A percentile compares a stretch with the other conserved stretches of the same genome.
These are phyloP conservation scores for Neckera pumila DNA, from an alignment of 225 moss, liverwort and hornwort species.

Conservation along the genomic window DNA sequence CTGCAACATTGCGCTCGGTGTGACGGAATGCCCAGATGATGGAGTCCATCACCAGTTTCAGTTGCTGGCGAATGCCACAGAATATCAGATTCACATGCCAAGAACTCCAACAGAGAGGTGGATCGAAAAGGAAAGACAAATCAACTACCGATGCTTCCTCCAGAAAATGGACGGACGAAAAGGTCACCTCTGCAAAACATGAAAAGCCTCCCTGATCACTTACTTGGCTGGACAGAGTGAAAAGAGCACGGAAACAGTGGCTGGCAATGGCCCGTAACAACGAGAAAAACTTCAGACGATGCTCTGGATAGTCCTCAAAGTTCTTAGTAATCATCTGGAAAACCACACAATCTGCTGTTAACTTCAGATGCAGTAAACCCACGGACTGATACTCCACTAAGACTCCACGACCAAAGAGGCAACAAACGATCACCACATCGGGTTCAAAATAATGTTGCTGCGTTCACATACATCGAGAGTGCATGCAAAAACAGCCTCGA, in stretches of 20 bases:
- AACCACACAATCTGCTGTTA: background rate
- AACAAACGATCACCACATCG: background rate
- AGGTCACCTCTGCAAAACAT: background rate
- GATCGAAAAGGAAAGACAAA: background rate
- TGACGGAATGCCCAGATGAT: conserved; percentile 99
- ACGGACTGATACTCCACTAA: background rate
- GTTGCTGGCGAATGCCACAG: conserved; percentile 44
- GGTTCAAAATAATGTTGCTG: too few relatives aligned
- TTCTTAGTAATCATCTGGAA: conserved; percentile 95
- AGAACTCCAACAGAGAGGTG: background rate
- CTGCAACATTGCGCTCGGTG: conserved; percentile 95
- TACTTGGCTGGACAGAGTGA: conserved; percentile 85
- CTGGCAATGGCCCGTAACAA: conserved; percentile 88
- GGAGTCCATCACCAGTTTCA: conserved; percentile 97
- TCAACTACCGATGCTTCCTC: background rate
- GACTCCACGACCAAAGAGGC: background rate
- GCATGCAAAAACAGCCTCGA: conserved; percentile 97
- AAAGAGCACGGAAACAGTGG: conserved; percentile 90
- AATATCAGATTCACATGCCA: background rate
- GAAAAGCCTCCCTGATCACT: background rate
- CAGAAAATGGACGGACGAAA: background rate
- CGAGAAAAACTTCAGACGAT: conserved; percentile 96
- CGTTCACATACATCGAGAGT: conserved; percentile 63
- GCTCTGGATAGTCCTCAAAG: conserved; percentile 98
- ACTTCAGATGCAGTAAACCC: background rate